Conservation (phyloP, 2,329 filamentous ascomycete genomes). For the Trichoderma citrinoviride region DNA sequence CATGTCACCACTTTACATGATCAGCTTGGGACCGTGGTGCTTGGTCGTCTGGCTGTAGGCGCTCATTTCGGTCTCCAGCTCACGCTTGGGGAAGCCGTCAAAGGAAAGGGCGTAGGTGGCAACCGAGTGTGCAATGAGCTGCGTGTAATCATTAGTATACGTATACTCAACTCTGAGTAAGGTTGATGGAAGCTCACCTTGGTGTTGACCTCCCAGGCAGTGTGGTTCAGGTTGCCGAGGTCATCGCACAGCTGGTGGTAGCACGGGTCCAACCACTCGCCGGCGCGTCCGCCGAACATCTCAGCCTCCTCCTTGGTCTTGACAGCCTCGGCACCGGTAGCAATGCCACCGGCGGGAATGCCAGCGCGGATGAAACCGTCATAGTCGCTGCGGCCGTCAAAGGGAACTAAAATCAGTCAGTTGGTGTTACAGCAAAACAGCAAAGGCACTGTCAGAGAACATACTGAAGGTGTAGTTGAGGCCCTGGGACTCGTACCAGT, state of each 20-base stretch:
- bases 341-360: conserved; percentile 72
- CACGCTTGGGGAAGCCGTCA: conserved; percentile 60
- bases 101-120: conserved; percentile 66
- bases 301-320: conserved; percentile 66
- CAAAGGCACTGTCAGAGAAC: not conserved
- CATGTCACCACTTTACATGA: conserved; percentile 38
- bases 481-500: conserved; percentile 62
- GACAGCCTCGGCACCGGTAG: conserved; percentile 72
- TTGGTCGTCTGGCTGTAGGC: conserved; percentile 39
- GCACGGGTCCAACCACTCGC: conserved; percentile 57
- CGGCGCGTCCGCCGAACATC: conserved; percentile 69
- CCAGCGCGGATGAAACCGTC: conserved; percentile 70
- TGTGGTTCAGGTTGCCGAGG: conserved; percentile 55
- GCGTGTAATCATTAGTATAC: conserved; percentile 24
- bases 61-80: conserved; percentile 31
- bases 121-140: conserved; percentile 70
- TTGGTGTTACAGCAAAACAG: no score
- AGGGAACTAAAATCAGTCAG: conserved; percentile 46
- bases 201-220: conserved; percentile 60
- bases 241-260: conserved; percentile 64
- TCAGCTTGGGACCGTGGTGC: conserved; percentile 50
- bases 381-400: conserved; percentile 79
- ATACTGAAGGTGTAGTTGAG: conserved; percentile 62
- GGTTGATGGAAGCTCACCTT: conserved; percentile 46
- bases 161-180: not conserved